These are phyloP conservation scores for Diaporthe sp. DNA, from an alignment of 2,329 filamentous ascomycete species.

Conservation along the genomic window DNA sequence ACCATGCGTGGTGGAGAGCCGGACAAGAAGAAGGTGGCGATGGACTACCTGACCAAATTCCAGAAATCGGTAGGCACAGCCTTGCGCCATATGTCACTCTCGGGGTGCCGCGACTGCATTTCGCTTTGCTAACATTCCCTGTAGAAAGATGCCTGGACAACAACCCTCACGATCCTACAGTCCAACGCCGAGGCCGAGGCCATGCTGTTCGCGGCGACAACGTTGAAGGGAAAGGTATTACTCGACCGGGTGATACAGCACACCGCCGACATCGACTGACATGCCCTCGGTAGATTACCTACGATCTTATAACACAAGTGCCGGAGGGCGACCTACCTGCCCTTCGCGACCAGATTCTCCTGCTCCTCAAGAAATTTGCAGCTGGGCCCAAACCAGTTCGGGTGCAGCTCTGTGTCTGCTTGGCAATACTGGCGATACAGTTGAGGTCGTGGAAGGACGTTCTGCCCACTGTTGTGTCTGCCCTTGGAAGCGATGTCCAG, in stretches of 20 bases:
- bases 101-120: background rate
- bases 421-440: slow-evolving; percentile 95
- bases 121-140: slow-evolving; percentile 33
- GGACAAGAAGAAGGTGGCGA: slow-evolving; percentile 88
- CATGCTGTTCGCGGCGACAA: slow-evolving; percentile 96
- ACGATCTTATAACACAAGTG: slow-evolving; percentile 89
- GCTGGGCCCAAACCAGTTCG: slow-evolving; percentile 86
- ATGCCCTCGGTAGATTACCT: slow-evolving; percentile 80
- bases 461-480: slow-evolving; percentile 82
- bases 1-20: slow-evolving; percentile 92
- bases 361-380: slow-evolving; percentile 84
- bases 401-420: slow-evolving; percentile 93
- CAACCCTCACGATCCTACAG: slow-evolving; percentile 88
- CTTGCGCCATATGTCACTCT: background rate
- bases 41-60: slow-evolving; percentile 89
- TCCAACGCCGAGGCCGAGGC: slow-evolving; percentile 85
- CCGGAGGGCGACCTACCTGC: slow-evolving; percentile 79
- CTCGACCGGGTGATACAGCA: slow-evolving; percentile 36
- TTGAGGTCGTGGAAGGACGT: slow-evolving; percentile 98
- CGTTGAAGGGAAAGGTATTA: slow-evolving; percentile 94
- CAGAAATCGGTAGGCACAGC: slow-evolving; percentile 88
- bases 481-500: slow-evolving; percentile 81
- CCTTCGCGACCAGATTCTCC: slow-evolving; percentile 86
- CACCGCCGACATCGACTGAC: slow-evolving; percentile 36
- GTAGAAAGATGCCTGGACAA: slow-evolving; percentile 91